These are phyloP conservation scores for Lonicera japonica DNA, from an alignment of 129 eudicot genomes.

Conservation along the genomic window DNA sequence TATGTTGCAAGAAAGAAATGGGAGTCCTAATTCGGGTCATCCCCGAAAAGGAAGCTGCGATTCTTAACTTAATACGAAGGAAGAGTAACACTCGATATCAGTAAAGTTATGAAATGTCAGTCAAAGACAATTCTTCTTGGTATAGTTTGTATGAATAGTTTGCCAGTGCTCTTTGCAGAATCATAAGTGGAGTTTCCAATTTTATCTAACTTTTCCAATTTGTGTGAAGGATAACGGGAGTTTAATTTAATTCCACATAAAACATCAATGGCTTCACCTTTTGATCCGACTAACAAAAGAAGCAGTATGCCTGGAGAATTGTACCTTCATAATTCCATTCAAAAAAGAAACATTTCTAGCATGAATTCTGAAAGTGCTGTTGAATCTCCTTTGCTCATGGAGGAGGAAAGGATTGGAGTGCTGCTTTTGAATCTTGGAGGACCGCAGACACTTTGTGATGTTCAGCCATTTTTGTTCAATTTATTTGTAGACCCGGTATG, in stretches of 20 bases:
- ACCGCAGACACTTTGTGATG: conserved; percentile 87
- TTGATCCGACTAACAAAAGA: conserved; percentile 21
- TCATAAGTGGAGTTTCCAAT: no score
- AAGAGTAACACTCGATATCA: no score
- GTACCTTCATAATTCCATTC: conserved; percentile 18
- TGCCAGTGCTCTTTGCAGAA: no score
- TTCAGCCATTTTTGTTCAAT: conserved; percentile 88
- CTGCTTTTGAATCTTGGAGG: conserved; percentile 92
- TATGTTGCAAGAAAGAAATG: no score
- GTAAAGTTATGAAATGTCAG: no score
- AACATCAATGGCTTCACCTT: conserved; percentile 12
- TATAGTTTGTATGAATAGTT: no score
- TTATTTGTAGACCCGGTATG: conserved; percentile 96
- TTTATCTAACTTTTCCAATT: no score
- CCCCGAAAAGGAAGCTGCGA: no score
- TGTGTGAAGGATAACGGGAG: conserved; percentile 4
- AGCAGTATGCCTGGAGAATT: conserved; percentile 20
- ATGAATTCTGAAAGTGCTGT: conserved; percentile 26
- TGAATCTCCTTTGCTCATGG: conserved; percentile 39
- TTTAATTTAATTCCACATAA: conserved; percentile 9
- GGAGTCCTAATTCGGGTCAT: no score
- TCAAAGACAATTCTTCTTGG: no score
- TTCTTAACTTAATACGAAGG: no score
- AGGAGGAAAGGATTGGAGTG: conserved; percentile 82
- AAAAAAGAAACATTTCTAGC: conserved; percentile 18